phyloP scores from a whole-genome alignment of 257 asterid genomes.

The Nicotiana obtusifolia region DNA sequence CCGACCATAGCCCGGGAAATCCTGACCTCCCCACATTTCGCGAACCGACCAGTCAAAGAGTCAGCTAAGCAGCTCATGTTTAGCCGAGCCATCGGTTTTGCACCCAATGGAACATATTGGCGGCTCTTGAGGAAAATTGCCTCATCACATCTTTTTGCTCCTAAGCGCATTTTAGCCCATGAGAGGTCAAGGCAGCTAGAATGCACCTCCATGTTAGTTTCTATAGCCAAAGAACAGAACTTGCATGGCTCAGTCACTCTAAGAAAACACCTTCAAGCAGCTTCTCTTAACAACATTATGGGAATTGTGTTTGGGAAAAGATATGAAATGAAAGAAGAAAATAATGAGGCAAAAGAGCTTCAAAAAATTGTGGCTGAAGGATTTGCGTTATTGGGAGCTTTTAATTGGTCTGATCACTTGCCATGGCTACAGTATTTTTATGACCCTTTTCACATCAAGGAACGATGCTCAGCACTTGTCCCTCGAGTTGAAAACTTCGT shows the following conservation, averaged over 20 bases:
- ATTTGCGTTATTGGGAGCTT: conserved; percentile 53
- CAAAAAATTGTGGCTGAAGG: conserved; percentile 48
- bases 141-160: conserved; percentile 43
- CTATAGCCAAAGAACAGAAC: conserved; percentile 32
- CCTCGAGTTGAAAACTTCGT: conserved; percentile 36
- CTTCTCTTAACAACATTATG: conserved; percentile 45
- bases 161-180: conserved; percentile 38
- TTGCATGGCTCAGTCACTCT: conserved; percentile 28
- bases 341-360: conserved; percentile 30
- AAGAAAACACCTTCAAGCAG: conserved; percentile 40
- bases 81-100: conserved; percentile 61
- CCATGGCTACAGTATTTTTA: conserved; percentile 43
- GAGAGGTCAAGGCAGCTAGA: conserved; percentile 34
- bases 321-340: conserved; percentile 19
- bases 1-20: conserved; percentile 44
- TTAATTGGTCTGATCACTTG: conserved; percentile 54
- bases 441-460: conserved; percentile 37
- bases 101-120: conserved; percentile 54
- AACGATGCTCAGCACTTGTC: conserved; percentile 35
- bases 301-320: conserved; percentile 45
- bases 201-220: conserved; percentile 32
- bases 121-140: conserved; percentile 42
- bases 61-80: conserved; percentile 59
- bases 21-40: conserved; percentile 45
- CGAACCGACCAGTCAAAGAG: conserved; percentile 50